Conservation (phyloP, 495 filamentous ascomycete genomes). For the Pyrenula aspistea region DNA sequence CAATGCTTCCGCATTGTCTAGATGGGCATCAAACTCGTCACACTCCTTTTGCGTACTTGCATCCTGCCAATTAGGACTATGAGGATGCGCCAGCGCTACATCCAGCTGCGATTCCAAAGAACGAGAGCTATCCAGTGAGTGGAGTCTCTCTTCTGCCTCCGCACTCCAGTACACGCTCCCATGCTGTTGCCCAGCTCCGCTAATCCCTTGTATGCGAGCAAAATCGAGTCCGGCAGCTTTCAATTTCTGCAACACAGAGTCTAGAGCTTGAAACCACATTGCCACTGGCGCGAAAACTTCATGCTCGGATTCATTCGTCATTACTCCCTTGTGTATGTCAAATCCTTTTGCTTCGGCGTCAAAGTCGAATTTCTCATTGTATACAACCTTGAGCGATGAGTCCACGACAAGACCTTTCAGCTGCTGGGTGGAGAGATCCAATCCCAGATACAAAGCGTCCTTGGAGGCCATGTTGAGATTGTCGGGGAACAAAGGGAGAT, state of each 20-base stretch:
- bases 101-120: conserved; percentile 58
- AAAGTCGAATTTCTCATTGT: conserved; percentile 65
- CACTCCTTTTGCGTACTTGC: conserved; percentile 86
- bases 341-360: conserved; percentile 60
- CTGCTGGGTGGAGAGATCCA: conserved; percentile 94
- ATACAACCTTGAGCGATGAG: conserved; percentile 62
- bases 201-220: conserved; percentile 64
- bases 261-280: conserved; percentile 87
- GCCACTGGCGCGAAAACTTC: conserved; percentile 89
- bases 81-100: conserved; percentile 70
- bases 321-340: conserved; percentile 77
- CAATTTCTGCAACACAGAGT: conserved; percentile 66
- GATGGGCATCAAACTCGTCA: conserved; percentile 65
- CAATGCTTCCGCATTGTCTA: conserved; percentile 53
- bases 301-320: conserved; percentile 63
- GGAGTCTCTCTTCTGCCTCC: conserved; percentile 55
- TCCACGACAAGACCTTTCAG: conserved; percentile 83
- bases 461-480: conserved; percentile 3
- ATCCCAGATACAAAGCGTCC: conserved; percentile 71
- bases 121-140: conserved; percentile 43
- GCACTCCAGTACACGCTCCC: conserved; percentile 86
- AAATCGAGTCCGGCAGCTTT: conserved; percentile 66
- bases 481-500: not conserved
- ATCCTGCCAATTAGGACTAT: conserved; percentile 96
- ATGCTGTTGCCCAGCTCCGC: conserved; percentile 91